These are phyloP conservation scores for Boletus sp. DNA, from an alignment of 768 basidiomycete species.

Conservation along the genomic window DNA sequence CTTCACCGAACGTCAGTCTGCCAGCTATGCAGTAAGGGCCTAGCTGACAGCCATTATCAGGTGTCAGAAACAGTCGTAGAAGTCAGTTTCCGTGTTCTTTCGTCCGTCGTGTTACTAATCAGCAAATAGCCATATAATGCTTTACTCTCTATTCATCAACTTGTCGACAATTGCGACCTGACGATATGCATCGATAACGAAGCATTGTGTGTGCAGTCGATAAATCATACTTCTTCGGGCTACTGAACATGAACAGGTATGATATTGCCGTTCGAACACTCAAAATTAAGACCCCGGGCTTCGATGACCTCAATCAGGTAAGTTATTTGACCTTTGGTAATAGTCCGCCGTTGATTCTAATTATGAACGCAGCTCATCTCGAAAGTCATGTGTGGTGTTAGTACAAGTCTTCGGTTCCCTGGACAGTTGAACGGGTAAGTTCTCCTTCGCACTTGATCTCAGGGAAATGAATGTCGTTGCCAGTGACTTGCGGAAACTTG, in stretches of 20 bases:
- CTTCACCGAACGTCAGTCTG: conserved; percentile 50
- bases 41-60: conserved; percentile 18
- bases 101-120: conserved; percentile 6
- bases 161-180: conserved; percentile 84
- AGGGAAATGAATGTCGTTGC: conserved; percentile 3
- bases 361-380: conserved; percentile 56
- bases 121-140: conserved; percentile 70
- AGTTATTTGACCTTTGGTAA: conserved; percentile 11
- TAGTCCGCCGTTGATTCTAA: background rate
- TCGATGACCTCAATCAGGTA: conserved; percentile 67
- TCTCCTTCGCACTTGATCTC: background rate
- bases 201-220: conserved; percentile 53
- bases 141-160: conserved; percentile 79
- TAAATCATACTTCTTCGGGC: background rate
- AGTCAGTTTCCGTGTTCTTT: conserved; percentile 25
- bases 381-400: conserved; percentile 92
- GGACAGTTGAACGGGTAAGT: conserved; percentile 85
- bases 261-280: conserved; percentile 65
- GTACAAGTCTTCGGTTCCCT: conserved; percentile 90
- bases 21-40: background rate
- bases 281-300: conserved; percentile 61
- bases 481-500: conserved; percentile 85
- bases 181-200: conserved; percentile 87
- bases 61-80: conserved; percentile 55
- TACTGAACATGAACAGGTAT: conserved; percentile 45